Evolutionary conservation across 1,139 yeast species (phyloP).

Genomic region (Pichia sp.): DNA sequence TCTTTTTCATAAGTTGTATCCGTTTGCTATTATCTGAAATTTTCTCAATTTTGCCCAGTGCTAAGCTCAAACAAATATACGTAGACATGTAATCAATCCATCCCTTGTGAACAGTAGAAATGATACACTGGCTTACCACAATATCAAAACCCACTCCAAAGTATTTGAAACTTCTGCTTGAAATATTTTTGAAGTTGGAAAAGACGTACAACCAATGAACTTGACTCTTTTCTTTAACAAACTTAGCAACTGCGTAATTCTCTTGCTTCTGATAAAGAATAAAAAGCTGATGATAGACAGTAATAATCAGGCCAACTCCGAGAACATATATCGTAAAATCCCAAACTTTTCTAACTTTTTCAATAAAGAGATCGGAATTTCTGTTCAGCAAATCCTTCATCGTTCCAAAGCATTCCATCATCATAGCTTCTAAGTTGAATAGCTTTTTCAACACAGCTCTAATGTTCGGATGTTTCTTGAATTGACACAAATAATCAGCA

Average conservation of each 20-base stretch:
- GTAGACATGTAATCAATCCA: constrained; percentile 21
- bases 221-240: constrained; percentile 20
- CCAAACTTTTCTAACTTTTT: constrained; percentile 25
- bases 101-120: constrained; percentile 30
- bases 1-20: background rate
- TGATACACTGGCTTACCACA: constrained; percentile 27
- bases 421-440: constrained; percentile 18
- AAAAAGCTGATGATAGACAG: constrained; percentile 28
- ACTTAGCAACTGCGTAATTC: constrained; percentile 24
- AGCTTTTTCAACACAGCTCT: constrained; percentile 18
- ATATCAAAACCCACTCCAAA: constrained; percentile 32
- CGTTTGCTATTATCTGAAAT: background rate
- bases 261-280: constrained; percentile 24
- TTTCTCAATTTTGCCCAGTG: constrained; percentile 5
- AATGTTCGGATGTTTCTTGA: constrained; percentile 23
- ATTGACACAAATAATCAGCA: constrained; percentile 22
- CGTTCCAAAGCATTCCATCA: constrained; percentile 20
- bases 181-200: constrained; percentile 23
- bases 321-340: constrained; percentile 24
- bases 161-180: constrained; percentile 21
- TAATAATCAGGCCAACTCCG: constrained; percentile 24
- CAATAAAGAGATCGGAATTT: constrained; percentile 16
- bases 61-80: constrained; percentile 33
- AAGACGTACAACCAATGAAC: constrained; percentile 22
- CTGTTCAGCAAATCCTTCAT: constrained; percentile 21